A percentile compares a stretch with the other conserved stretches of the same genome.
Conservation (phyloP, 352 stramenopile species). For the Thalassiosira ordinaria region DNA sequence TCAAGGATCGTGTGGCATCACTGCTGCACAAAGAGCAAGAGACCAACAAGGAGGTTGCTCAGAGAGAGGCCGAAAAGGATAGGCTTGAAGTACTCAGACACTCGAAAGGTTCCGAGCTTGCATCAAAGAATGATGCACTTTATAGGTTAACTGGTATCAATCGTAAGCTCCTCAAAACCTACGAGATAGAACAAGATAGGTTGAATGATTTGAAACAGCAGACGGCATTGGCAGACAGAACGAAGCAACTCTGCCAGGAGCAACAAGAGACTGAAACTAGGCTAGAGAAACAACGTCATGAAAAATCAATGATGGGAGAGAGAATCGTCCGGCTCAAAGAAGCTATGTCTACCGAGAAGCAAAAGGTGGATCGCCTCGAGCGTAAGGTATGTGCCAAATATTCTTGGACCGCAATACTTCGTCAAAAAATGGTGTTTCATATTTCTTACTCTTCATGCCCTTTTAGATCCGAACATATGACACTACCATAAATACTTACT, state of each 20-base stretch:
- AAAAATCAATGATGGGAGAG: neutral
- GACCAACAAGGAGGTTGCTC: neutral
- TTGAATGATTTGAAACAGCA: conserved; percentile 4
- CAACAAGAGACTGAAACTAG: neutral
- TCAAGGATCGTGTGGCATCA: neutral
- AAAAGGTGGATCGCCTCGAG: neutral
- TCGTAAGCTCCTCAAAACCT: conserved; percentile 14
- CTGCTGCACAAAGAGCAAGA: neutral
- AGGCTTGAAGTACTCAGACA: neutral
- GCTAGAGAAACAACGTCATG: neutral
- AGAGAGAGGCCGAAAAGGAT: conserved; percentile 8
- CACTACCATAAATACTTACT: conserved; percentile 4
- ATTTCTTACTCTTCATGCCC: no score
- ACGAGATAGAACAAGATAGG: conserved; percentile 16
- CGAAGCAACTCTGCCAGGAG: conserved; percentile 3
- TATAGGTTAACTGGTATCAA: conserved; percentile 1
- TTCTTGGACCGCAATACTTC: no score
- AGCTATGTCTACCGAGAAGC: neutral
- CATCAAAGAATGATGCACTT: conserved; percentile 9
- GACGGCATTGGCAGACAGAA: neutral
- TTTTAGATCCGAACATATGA: conserved; percentile 2
- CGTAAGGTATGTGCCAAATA: neutral
- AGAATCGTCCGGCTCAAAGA: neutral
- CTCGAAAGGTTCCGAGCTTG: conserved; percentile 6
- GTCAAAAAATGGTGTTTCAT: no score